Evolutionary conservation across 2,329 filamentous ascomycete species (phyloP).

Genomic region (Arachnopeziza araneosa): DNA sequence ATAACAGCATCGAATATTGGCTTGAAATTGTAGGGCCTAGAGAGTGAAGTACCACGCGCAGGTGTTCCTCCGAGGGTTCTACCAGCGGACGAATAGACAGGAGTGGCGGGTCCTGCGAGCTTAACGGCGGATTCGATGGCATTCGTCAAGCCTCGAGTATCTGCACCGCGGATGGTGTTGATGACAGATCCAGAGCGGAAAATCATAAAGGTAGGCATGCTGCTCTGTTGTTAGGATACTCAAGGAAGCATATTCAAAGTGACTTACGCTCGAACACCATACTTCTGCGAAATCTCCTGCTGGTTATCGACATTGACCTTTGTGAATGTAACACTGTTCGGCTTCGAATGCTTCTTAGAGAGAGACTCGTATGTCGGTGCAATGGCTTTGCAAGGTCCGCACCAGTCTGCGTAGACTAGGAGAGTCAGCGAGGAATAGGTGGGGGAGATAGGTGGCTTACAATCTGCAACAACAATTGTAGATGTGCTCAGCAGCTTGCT

Average conservation of each 20-base stretch:
- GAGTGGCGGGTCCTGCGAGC: constrained; percentile 39
- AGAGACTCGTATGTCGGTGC: constrained; percentile 85
- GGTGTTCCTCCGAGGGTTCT: constrained; percentile 51
- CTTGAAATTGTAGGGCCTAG: constrained; percentile 34
- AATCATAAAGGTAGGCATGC: constrained; percentile 91
- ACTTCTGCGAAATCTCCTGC: constrained; percentile 67
- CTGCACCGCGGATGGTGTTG: constrained; percentile 75
- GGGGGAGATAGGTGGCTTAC: constrained; percentile 47
- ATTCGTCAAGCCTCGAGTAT: constrained; percentile 67
- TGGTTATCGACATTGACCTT: constrained; percentile 90
- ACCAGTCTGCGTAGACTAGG: constrained; percentile 91
- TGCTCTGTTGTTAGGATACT: constrained; percentile 23
- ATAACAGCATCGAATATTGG: constrained; percentile 45
- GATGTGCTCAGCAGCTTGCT: constrained; percentile 65
- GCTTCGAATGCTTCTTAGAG: constrained; percentile 70
- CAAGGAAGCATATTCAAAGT: background rate
- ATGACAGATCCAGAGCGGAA: constrained; percentile 70
- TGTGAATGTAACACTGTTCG: constrained; percentile 78
- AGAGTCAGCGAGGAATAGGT: constrained; percentile 26
- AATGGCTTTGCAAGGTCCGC: constrained; percentile 87
- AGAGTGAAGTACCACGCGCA: constrained; percentile 17
- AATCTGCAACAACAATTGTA: constrained; percentile 82
- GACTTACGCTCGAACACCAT: constrained; percentile 69
- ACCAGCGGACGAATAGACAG: constrained; percentile 49
- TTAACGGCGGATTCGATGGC: constrained; percentile 68